phyloP scores from a whole-genome alignment of 2,329 filamentous ascomycete genomes.

The Akanthomyces uredinophilus region DNA sequence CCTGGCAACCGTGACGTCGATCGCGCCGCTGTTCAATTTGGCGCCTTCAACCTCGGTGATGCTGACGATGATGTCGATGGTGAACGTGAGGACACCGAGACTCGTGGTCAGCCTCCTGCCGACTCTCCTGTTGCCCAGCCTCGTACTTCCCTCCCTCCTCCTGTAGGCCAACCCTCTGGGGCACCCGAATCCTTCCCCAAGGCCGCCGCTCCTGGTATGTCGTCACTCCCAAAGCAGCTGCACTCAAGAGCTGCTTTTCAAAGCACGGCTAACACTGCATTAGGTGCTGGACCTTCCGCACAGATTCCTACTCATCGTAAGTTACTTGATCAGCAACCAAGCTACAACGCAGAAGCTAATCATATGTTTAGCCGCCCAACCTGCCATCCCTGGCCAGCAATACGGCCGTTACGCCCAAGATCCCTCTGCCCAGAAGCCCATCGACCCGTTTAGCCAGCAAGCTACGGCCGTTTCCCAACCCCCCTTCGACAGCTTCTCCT shows the following conservation, averaged over 20 bases:
- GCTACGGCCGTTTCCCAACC: constrained; percentile 42
- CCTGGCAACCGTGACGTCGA: constrained; percentile 94
- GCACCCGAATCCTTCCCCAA: constrained; percentile 53
- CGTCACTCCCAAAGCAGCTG: constrained; percentile 19
- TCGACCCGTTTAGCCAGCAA: constrained; percentile 82
- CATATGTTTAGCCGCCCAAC: constrained; percentile 33
- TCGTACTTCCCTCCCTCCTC: constrained; percentile 82
- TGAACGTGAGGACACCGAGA: constrained; percentile 92
- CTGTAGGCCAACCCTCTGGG: constrained; percentile 52
- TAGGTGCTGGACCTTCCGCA: background rate
- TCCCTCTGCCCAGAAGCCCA: constrained; percentile 68
- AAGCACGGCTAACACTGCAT: background rate
- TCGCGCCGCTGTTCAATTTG: constrained; percentile 89
- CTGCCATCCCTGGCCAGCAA: constrained; percentile 55
- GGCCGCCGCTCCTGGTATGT: constrained; percentile 45
- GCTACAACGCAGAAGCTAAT: background rate
- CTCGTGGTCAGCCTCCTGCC: constrained; percentile 84
- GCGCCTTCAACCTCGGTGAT: constrained; percentile 85
- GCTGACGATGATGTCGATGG: constrained; percentile 86
- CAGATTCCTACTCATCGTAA: constrained; percentile 23
- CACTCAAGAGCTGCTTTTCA: background rate
- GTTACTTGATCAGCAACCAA: constrained; percentile 9
- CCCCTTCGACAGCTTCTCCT: constrained; percentile 58
- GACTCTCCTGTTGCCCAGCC: constrained; percentile 86
- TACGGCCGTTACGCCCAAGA: constrained; percentile 70